These are phyloP conservation scores for Mycosphaerella sp. DNA, from an alignment of 2,329 filamentous ascomycete genomes.

Conservation along the genomic window DNA sequence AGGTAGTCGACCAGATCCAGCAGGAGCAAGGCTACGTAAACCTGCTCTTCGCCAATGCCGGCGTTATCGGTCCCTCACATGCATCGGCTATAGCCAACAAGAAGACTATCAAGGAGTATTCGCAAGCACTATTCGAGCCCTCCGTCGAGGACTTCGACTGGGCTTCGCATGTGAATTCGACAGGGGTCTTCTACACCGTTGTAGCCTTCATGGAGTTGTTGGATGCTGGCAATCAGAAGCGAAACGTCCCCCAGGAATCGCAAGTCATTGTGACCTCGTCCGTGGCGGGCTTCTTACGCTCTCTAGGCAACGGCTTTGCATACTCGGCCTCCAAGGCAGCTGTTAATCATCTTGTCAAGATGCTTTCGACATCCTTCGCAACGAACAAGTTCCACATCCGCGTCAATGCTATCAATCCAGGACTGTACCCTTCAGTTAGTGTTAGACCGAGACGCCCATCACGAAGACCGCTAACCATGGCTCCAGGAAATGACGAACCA, in stretches of 20 bases:
- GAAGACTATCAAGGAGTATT: constrained; percentile 19
- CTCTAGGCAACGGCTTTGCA: constrained; percentile 34
- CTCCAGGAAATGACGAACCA: constrained; percentile 26
- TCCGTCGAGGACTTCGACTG: constrained; percentile 33
- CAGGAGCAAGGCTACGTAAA: constrained; percentile 34
- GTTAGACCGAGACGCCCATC: neutral
- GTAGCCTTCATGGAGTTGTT: constrained; percentile 40
- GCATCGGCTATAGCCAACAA: constrained; percentile 13
- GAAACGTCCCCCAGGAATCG: constrained; percentile 32
- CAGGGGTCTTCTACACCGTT: constrained; percentile 37
- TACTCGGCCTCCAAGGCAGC: constrained; percentile 46
- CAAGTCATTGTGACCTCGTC: constrained; percentile 46
- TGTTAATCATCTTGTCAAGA: constrained; percentile 46
- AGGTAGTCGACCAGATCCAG: constrained; percentile 37
- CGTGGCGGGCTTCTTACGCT: constrained; percentile 42
- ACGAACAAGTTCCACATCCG: constrained; percentile 41
- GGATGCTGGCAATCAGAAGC: constrained; percentile 39
- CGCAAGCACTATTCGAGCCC: constrained; percentile 21
- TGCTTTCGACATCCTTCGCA: constrained; percentile 41
- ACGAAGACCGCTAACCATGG: neutral
- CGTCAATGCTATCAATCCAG: constrained; percentile 46
- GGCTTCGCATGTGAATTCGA: constrained; percentile 35
- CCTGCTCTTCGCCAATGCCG: constrained; percentile 35
- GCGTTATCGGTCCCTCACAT: constrained; percentile 28
- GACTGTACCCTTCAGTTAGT: constrained; percentile 24